Base-by-base conservation (phyloP, 2,329 filamentous ascomycete genomes). In the Fusarium burgessii region DNA sequence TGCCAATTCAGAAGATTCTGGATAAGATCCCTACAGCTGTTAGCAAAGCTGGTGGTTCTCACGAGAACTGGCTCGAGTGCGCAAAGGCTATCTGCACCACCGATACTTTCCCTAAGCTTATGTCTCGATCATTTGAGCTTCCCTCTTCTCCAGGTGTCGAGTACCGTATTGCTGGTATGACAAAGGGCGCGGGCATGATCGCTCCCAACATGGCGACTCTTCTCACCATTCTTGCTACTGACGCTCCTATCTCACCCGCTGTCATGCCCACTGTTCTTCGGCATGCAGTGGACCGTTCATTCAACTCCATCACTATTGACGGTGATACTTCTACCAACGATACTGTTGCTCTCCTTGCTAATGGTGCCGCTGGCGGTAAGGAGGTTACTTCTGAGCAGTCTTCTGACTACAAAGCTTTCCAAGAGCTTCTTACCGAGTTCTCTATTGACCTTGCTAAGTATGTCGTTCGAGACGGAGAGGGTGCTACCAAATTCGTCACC, bases 151-250 rank as follows among this genome's bases (percentile, higher is more conserved):
- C 93, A 1, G 86, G 86, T 20, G 85, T 89, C 52, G 90, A 92
- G 79, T 99, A 97, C 83, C 88, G 89, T 75, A 92, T 99, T 52
- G 94, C 93, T 15, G 96, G 96, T 75, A 97, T 97, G 90, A 97
- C 95, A 77, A 99, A 99, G 84, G 96, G 96, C 62, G 96, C 96
- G 8, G 96, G 96, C 78, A 99, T 99, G 96, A 97, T 99, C 80
- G 95, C 98, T 79, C 96, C 96, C 50, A 98, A 99, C 85, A 97
- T 99, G 95, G 96, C 94, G 33, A 99, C 96, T 2, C 88, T 98
- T 36, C 90, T 99, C 38, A 94, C 93, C 58, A 92, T 98, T 67
- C 88, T 98, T 77, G 94, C 93, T 77, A 99, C 96, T 17, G 96
- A 99, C 76, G 95, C 92, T 2, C 92, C 94, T 33, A 89, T 98